Evolutionary conservation across 2,329 filamentous ascomycete genomes (phyloP).

Genomic region (Clarireedia homoeocarpa): DNA sequence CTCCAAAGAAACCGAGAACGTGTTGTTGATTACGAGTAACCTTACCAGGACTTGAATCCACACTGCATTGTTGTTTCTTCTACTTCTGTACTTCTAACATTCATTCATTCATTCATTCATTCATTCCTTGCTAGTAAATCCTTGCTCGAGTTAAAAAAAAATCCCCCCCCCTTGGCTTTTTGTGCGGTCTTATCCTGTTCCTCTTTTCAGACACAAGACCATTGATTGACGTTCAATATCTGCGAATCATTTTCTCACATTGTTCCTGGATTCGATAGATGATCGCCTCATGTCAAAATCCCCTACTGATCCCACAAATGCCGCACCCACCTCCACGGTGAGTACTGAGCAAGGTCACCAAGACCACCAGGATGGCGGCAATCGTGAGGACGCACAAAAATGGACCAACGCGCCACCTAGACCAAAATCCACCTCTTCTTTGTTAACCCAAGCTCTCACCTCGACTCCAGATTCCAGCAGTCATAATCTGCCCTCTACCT

Average conservation of each 20-base stretch:
- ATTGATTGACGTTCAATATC: slow-evolving; percentile 22
- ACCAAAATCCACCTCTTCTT: slow-evolving; percentile 20
- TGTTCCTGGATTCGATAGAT: slow-evolving; percentile 28
- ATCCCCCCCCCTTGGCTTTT: neutral
- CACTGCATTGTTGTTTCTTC: slow-evolving; percentile 3
- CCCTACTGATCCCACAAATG: slow-evolving; percentile 28
- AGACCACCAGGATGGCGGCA: slow-evolving; percentile 18
- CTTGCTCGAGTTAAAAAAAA: slow-evolving; percentile 3
- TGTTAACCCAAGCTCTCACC: slow-evolving; percentile 26
- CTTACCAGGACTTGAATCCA: neutral
- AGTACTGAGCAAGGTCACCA: slow-evolving; percentile 22
- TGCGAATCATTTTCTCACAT: slow-evolving; percentile 28
- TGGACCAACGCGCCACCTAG: slow-evolving; percentile 14
- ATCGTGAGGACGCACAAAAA: slow-evolving; percentile 17
- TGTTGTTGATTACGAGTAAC: neutral
- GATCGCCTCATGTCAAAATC: slow-evolving; percentile 30
- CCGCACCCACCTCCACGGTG: slow-evolving; percentile 26
- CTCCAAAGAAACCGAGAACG: slow-evolving; percentile 1
- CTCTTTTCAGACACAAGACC: neutral
- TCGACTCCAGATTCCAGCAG: slow-evolving; percentile 4
- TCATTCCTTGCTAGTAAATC: slow-evolving; percentile 9
- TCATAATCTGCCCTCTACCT: neutral
- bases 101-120: neutral
- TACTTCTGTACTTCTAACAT: neutral
- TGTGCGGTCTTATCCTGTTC: neutral